Evolutionary conservation across 352 stramenopile genomes (phyloP).

Genomic region (Phytophthora sansomeana): DNA sequence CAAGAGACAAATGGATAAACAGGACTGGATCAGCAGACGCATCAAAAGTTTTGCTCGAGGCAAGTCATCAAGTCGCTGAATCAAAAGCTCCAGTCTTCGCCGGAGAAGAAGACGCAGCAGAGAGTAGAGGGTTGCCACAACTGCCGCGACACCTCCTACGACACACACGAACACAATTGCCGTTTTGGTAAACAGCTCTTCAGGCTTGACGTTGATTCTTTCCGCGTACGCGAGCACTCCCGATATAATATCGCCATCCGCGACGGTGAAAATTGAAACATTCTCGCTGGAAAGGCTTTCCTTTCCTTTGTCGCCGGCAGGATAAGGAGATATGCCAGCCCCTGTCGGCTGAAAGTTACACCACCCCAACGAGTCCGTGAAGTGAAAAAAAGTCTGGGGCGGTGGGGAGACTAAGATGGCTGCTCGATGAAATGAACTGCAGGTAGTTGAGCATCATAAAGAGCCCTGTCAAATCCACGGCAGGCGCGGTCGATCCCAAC

Average conservation of each 20-base stretch:
- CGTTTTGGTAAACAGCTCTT: constrained; percentile 80
- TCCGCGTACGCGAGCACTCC: constrained; percentile 74
- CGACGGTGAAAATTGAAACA: constrained; percentile 55
- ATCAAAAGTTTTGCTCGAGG: constrained; percentile 75
- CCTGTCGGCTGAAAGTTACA: constrained; percentile 52
- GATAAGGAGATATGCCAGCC: neutral
- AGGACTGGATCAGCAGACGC: constrained; percentile 71
- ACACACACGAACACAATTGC: constrained; percentile 70
- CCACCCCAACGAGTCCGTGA: constrained; percentile 79
- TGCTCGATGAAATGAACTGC: constrained; percentile 73
- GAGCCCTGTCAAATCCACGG: constrained; percentile 59
- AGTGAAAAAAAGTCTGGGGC: constrained; percentile 70
- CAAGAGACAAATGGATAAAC: constrained; percentile 78
- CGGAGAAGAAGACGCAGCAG: constrained; percentile 55
- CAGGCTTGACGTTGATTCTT: constrained; percentile 67
- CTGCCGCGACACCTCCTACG: constrained; percentile 61
- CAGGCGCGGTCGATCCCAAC: no score
- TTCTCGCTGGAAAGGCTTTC: constrained; percentile 39
- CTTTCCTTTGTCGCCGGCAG: constrained; percentile 17
- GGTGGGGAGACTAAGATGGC: constrained; percentile 65
- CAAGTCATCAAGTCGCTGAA: constrained; percentile 71
- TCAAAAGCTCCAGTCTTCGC: constrained; percentile 58
- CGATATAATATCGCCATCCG: constrained; percentile 78
- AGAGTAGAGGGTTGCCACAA: constrained; percentile 66
- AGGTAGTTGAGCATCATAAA: constrained; percentile 78